phyloP scores from a whole-genome alignment of 306 rosid species.

The Quercus suber region DNA sequence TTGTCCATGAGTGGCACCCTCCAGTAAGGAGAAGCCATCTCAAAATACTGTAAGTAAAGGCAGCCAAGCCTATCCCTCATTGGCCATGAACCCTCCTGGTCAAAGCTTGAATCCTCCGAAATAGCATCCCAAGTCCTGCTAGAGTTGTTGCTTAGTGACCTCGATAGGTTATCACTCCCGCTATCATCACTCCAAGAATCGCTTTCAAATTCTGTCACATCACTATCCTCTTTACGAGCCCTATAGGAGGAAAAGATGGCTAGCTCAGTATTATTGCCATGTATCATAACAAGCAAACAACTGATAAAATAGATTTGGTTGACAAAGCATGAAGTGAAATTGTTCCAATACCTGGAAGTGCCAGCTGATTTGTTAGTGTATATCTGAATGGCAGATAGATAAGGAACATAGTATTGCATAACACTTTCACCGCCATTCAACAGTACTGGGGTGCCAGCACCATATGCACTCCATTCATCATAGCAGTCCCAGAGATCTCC shows the following conservation, averaged over 20 bases:
- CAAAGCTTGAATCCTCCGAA: conserved; percentile 64
- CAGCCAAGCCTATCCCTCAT: conserved; percentile 55
- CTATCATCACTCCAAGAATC: conserved; percentile 82
- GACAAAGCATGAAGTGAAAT: neutral
- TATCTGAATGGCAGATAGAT: conserved; percentile 72
- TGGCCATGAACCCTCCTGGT: conserved; percentile 52
- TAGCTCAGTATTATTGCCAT: neutral
- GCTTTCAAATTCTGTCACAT: conserved; percentile 52
- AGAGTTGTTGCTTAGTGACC: conserved; percentile 60
- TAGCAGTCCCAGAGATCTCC: conserved; percentile 68
- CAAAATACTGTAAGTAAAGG: conserved; percentile 53
- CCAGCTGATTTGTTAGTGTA: conserved; percentile 47
- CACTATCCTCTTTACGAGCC: conserved; percentile 39
- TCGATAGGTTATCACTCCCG: conserved; percentile 59
- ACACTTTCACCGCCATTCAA: conserved; percentile 42
- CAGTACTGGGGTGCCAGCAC: conserved; percentile 49
- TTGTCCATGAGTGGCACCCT: conserved; percentile 65
- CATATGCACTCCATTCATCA: conserved; percentile 84
- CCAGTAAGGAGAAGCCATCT: conserved; percentile 56
- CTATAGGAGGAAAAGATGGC: conserved; percentile 17
- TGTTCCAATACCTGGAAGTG: conserved; percentile 40
- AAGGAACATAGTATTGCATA: conserved; percentile 62
- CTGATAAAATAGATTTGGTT: neutral
- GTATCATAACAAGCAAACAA: neutral
- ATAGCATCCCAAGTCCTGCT: conserved; percentile 66